Evolutionary conservation across 495 filamentous ascomycete species (phyloP).

Genomic region (Penicillium crystallinum): DNA sequence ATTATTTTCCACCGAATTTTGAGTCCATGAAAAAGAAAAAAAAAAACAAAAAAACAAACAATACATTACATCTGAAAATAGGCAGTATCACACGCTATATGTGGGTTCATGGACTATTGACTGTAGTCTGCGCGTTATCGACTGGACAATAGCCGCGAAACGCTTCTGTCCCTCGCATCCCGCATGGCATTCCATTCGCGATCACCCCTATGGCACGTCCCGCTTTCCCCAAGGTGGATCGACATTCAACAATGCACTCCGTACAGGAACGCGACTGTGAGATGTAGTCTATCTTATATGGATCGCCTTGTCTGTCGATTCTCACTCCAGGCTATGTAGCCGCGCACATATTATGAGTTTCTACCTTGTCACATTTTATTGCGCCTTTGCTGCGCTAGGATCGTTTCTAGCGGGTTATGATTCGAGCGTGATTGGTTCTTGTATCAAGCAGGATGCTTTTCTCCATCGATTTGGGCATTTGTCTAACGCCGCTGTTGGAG

Average conservation of each 20-base stretch:
- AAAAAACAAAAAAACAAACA: too few relatives aligned
- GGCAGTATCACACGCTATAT: too few relatives aligned
- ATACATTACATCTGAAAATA: background rate
- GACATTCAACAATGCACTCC: conserved; percentile 4
- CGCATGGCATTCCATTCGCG: conserved; percentile 18
- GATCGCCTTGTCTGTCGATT: background rate
- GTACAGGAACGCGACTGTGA: conserved; percentile 9
- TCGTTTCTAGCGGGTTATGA: conserved; percentile 54
- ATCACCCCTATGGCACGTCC: conserved; percentile 21
- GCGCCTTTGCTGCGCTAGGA: conserved; percentile 54
- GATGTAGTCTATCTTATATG: conserved; percentile 2
- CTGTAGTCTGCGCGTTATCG: background rate
- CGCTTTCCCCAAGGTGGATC: conserved; percentile 16
- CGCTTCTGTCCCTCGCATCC: conserved; percentile 15
- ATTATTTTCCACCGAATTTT: too few relatives aligned
- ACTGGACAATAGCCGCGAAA: background rate
- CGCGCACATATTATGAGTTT: conserved; percentile 21
- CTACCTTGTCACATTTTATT: conserved; percentile 37
- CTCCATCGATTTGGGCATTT: conserved; percentile 32
- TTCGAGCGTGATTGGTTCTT: conserved; percentile 49
- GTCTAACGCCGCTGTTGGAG: conserved; percentile 40
- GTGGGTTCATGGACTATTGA: background rate
- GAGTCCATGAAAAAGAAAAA: too few relatives aligned
- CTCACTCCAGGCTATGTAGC: conserved; percentile 6
- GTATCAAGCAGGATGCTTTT: conserved; percentile 42